Conservation (phyloP, 2,329 filamentous ascomycete genomes). For the Microcera coccophila region DNA sequence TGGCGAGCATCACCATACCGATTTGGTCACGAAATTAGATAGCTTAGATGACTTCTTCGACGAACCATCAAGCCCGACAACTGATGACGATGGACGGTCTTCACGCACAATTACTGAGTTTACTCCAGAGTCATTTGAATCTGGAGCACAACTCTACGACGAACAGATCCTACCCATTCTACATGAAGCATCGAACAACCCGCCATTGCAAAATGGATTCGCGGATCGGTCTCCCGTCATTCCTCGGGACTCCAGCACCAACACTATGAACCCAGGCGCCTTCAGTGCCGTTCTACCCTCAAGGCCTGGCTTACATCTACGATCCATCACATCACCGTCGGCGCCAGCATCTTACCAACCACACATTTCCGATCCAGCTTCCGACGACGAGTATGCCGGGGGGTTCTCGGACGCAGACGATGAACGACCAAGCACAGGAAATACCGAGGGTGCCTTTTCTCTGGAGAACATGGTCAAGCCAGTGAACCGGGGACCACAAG, state of each 20-base stretch:
- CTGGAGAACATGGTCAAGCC: constrained; percentile 60
- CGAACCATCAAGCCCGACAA: constrained; percentile 58
- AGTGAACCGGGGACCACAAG: constrained; percentile 53
- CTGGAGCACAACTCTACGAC: constrained; percentile 80
- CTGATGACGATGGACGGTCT: constrained; percentile 55
- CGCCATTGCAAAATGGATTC: constrained; percentile 85
- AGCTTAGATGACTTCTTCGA: constrained; percentile 81
- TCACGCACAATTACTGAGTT: constrained; percentile 63
- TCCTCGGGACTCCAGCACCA: constrained; percentile 57
- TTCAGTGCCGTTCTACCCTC: constrained; percentile 45
- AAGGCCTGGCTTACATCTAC: constrained; percentile 69
- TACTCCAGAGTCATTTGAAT: constrained; percentile 63
- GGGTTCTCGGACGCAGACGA: constrained; percentile 76
- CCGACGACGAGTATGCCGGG: constrained; percentile 72
- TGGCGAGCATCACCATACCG: constrained; percentile 64
- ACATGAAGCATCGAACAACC: constrained; percentile 75
- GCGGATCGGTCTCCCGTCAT: constrained; percentile 64
- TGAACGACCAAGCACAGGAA: constrained; percentile 41
- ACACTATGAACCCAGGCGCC: constrained; percentile 60
- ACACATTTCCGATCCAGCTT: constrained; percentile 59
- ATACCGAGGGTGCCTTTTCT: constrained; percentile 49
- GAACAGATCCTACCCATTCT: constrained; percentile 89
- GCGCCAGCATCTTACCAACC: constrained; percentile 53
- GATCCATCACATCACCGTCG: constrained; percentile 80
- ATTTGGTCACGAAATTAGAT: constrained; percentile 76